Evolutionary conservation across 345 rosid species (phyloP).

Genomic region (Murraya paniculata): DNA sequence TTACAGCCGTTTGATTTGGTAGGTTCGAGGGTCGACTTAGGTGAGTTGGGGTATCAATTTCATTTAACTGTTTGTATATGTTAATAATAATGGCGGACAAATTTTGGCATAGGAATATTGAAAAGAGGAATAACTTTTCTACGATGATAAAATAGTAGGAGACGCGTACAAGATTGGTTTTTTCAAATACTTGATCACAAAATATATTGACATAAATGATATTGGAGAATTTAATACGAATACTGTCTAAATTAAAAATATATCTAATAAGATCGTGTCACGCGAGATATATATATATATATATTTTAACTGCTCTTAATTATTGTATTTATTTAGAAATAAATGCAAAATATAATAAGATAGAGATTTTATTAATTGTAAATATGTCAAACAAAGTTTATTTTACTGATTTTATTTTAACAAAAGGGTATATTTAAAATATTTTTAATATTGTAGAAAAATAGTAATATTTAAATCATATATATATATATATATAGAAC

Average conservation of each 20-base stretch:
- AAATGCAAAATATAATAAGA: no score
- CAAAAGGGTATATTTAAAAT: no score
- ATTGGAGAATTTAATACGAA: not conserved
- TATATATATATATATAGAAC: not conserved
- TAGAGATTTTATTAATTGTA: no score
- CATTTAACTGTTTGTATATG: not conserved
- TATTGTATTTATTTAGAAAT: no score
- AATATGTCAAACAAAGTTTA: no score
- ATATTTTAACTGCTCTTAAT: no score
- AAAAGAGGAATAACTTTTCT: not conserved
- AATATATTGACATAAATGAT: no score
- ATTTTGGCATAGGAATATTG: not conserved
- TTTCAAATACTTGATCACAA: no score
- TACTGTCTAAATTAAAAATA: not conserved
- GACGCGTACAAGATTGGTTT: not conserved
- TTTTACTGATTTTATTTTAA: no score
- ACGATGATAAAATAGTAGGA: not conserved
- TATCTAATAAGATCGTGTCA: no score
- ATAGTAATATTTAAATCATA: not conserved
- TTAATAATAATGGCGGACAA: not conserved
- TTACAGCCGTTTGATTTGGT: not conserved
- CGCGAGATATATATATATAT: no score
- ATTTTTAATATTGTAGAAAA: not conserved
- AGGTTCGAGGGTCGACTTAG: not conserved
- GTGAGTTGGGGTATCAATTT: not conserved